A percentile compares a stretch with the other conserved stretches of the same genome.
phyloP scores from a whole-genome alignment of 176 grass and related monocot genomes.

The Dactylis glomerata region DNA sequence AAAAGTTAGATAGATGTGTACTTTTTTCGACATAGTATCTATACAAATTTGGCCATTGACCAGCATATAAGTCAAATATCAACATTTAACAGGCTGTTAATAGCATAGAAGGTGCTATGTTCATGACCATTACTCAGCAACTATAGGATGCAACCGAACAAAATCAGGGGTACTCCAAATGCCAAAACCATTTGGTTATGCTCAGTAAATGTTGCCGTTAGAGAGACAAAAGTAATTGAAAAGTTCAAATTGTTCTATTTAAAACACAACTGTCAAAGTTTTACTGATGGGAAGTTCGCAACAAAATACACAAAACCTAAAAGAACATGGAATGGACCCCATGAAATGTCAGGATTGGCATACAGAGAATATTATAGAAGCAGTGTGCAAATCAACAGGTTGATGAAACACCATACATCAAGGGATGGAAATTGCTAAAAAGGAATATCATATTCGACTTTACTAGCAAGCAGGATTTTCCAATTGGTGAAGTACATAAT shows the following conservation, averaged over 20 bases:
- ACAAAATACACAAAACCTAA: conserved; percentile 21
- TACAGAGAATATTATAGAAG: not conserved
- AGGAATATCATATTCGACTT: not conserved
- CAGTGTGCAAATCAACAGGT: conserved; percentile 5
- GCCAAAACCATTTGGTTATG: not conserved
- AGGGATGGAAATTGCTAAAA: conserved; percentile 8
- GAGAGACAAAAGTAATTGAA: not conserved
- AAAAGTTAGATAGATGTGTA: not conserved
- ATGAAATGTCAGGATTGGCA: conserved; percentile 11
- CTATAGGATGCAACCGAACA: not conserved
- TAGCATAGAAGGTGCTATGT: conserved; percentile 10
- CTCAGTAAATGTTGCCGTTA: not conserved
- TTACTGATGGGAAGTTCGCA: not conserved
- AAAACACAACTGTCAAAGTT: not conserved
- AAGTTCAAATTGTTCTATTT: not conserved
- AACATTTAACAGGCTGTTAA: conserved; percentile 1
- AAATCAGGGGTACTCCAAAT: conserved; percentile 1
- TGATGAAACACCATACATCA: conserved; percentile 11
- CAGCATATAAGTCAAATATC: not conserved
- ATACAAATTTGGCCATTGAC: conserved; percentile 4
- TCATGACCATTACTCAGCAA: conserved; percentile 11
- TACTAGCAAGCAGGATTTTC: not conserved
- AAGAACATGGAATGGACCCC: conserved; percentile 1
- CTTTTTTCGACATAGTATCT: not conserved
- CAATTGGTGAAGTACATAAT: conserved; percentile 4